These are phyloP conservation scores for Xylariaceae sp. DNA, from an alignment of 2,329 filamentous ascomycete species.

Conservation along the genomic window DNA sequence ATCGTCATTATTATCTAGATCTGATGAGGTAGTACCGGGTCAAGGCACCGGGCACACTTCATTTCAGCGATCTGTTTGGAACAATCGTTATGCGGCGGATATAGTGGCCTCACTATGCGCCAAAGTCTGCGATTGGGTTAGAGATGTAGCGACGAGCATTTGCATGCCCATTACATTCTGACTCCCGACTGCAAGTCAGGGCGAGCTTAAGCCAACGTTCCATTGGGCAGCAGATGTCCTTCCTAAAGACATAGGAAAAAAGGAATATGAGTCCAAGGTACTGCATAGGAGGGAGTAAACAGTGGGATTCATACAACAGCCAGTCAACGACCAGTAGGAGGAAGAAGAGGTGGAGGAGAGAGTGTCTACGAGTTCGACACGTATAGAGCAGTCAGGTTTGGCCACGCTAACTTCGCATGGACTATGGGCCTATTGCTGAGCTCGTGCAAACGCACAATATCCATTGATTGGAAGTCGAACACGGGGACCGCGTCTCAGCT, in stretches of 20 bases:
- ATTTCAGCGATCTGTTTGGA: conserved; percentile 57
- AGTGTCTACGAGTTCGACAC: conserved; percentile 29
- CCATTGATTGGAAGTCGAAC: conserved; percentile 17
- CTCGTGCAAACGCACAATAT: conserved; percentile 22
- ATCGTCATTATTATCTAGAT: no score
- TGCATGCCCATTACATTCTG: conserved; percentile 54
- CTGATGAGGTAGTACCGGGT: conserved; percentile 51
- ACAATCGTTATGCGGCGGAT: conserved; percentile 24
- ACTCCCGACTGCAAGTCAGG: conserved; percentile 34
- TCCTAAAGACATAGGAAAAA: not conserved
- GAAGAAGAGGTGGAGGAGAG: conserved; percentile 18
- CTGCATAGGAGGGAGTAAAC: conserved; percentile 34
- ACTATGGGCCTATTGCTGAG: conserved; percentile 27
- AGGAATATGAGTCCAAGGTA: conserved; percentile 45
- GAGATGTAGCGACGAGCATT: conserved; percentile 53
- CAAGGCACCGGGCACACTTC: conserved; percentile 38
- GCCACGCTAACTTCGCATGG: conserved; percentile 28
- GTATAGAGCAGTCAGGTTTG: conserved; percentile 28
- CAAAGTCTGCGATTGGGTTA: conserved; percentile 49
- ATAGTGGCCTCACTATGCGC: no score
- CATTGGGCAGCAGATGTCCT: conserved; percentile 58
- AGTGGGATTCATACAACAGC: conserved; percentile 20
- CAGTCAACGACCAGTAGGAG: conserved; percentile 30
- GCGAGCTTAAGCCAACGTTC: conserved; percentile 47
- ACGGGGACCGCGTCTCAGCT: not conserved